These are phyloP conservation scores for Penicillium canariense DNA, from an alignment of 495 filamentous ascomycete species.

Conservation along the genomic window DNA sequence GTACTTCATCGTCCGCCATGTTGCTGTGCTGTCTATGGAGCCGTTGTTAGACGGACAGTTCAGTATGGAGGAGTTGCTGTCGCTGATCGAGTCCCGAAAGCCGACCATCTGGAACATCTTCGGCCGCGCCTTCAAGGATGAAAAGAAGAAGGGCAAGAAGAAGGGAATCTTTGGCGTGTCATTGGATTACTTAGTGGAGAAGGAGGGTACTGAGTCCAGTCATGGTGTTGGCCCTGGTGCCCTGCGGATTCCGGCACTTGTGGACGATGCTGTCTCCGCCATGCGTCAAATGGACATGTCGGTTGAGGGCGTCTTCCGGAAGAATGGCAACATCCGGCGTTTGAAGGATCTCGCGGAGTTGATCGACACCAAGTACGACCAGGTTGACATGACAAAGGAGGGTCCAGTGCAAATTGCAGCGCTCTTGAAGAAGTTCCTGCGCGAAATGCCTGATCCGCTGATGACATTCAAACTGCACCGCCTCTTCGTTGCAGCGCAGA, in stretches of 20 bases:
- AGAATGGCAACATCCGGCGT: conserved; percentile 95
- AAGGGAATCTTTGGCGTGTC: conserved; percentile 91
- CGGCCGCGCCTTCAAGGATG: conserved; percentile 90
- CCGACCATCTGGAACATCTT: conserved; percentile 97
- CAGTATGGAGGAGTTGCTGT: conserved; percentile 89
- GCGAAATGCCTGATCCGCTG: conserved; percentile 91
- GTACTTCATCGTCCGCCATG: conserved; percentile 94
- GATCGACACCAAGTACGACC: conserved; percentile 81
- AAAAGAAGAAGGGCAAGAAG: conserved; percentile 76
- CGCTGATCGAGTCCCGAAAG: conserved; percentile 90
- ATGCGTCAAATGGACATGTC: conserved; percentile 99
- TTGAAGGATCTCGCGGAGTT: conserved; percentile 78
- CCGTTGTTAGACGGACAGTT: conserved; percentile 87
- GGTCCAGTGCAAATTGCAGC: conserved; percentile 92
- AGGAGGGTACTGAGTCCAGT: conserved; percentile 91
- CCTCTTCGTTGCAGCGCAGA: conserved; percentile 86
- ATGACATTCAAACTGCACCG: conserved; percentile 93
- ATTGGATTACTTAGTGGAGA: conserved; percentile 79
- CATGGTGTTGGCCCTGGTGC: conserved; percentile 92
- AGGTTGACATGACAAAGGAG: conserved; percentile 78
- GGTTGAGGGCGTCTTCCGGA: conserved; percentile 97
- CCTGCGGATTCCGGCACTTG: conserved; percentile 79
- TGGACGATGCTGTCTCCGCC: conserved; percentile 88
- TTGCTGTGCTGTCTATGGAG: conserved; percentile 94
- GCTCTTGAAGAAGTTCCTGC: conserved; percentile 90